Percentiles rank a stretch among this genome's conserved stretches.
Evolutionary conservation across 2,329 filamentous ascomycete species (phyloP).

Genomic region (Podosphaera xanthii): DNA sequence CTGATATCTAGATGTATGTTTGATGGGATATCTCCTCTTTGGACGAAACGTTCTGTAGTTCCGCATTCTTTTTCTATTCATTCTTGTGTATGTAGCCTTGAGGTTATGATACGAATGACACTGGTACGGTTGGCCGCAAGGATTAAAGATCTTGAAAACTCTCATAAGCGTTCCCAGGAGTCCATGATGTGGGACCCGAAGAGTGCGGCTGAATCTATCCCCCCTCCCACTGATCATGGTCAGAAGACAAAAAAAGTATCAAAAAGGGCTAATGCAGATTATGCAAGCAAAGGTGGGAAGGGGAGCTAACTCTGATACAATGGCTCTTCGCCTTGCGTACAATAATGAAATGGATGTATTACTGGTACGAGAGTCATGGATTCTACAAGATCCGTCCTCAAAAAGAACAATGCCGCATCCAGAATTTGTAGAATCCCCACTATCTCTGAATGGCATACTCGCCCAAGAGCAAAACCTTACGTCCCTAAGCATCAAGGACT

Average conservation of each 20-base stretch:
- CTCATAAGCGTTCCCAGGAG: not conserved
- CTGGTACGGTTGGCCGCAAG: not conserved
- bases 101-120: too few species aligned
- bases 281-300: conserved; percentile 1
- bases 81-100: too few species aligned
- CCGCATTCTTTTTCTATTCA: too few species aligned
- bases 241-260: too few species aligned
- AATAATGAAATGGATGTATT: not conserved
- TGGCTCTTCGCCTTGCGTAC: not conserved
- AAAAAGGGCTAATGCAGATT: not conserved
- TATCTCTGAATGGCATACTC: not conserved
- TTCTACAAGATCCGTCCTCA: not conserved
- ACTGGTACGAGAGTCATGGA: not conserved
- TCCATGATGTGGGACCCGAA: not conserved
- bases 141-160: not conserved
- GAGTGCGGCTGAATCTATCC: too few species aligned
- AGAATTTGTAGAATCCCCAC: not conserved
- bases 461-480: not conserved
- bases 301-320: not conserved
- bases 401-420: not conserved
- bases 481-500: not conserved
- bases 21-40: too few species aligned
- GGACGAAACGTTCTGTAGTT: too few species aligned
- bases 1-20: too few species aligned
- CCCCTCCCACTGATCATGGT: too few species aligned